Evolutionary conservation across 371 early-diverging fungal species (phyloP).

Genomic region (Haplosporangium sp.): DNA sequence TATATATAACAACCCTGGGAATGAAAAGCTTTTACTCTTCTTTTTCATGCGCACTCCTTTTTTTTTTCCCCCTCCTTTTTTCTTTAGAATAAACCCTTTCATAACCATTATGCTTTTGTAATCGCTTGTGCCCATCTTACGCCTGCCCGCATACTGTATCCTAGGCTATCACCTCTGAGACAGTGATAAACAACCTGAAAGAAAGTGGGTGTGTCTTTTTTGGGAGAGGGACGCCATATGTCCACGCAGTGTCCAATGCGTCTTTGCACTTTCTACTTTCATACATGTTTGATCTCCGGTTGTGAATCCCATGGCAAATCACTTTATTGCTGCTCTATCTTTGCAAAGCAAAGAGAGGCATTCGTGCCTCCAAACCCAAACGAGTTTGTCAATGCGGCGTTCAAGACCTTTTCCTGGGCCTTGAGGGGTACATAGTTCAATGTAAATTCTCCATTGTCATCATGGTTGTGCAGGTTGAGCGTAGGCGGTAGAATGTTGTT

Average conservation of each 20-base stretch:
- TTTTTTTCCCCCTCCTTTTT: constrained; percentile 1
- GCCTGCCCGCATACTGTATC: too few relatives aligned
- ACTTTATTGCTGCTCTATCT: constrained; percentile 24
- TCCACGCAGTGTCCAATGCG: too few relatives aligned
- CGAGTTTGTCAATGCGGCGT: constrained; percentile 87
- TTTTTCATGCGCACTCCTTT: background rate
- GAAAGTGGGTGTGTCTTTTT: background rate
- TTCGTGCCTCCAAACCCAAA: constrained; percentile 99
- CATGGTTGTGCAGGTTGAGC: constrained; percentile 76
- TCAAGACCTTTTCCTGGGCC: constrained; percentile 69
- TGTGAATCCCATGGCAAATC: too few relatives aligned
- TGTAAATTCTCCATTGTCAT: constrained; percentile 68
- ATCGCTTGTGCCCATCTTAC: too few relatives aligned
- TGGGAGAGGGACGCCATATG: too few relatives aligned
- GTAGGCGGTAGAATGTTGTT: constrained; percentile 86
- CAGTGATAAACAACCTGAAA: background rate
- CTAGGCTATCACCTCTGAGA: too few relatives aligned
- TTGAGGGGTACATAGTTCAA: constrained; percentile 81
- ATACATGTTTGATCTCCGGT: too few relatives aligned
- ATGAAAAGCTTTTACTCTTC: background rate
- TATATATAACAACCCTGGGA: too few relatives aligned
- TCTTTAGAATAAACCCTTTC: constrained; percentile 31
- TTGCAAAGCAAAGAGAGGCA: constrained; percentile 82
- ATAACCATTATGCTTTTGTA: background rate
- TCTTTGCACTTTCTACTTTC: constrained; percentile 17